Conservation (phyloP, 768 basidiomycete genomes). For the Pisolithus marmoratus region DNA sequence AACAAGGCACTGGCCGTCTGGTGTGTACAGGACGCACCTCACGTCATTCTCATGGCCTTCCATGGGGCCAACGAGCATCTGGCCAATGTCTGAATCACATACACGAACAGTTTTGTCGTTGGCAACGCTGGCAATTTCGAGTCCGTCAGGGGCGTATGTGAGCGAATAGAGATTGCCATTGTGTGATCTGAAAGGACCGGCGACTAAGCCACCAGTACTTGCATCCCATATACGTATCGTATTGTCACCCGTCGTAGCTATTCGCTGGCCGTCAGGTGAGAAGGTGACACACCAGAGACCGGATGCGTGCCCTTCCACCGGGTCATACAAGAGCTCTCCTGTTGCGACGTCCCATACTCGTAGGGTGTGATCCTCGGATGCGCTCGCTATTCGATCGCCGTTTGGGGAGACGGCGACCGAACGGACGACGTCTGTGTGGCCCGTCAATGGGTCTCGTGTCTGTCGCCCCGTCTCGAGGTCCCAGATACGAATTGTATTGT, state of each 20-base stretch:
- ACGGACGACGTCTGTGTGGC: constrained; percentile 25
- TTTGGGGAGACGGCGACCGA: constrained; percentile 26
- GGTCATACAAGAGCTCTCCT: constrained; percentile 16
- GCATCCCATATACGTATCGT: constrained; percentile 29
- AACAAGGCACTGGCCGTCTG: constrained; percentile 22
- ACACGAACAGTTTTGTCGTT: constrained; percentile 27
- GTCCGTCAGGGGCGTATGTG: constrained; percentile 34
- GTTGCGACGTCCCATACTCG: constrained; percentile 23
- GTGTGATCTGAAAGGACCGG: constrained; percentile 26
- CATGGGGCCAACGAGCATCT: constrained; percentile 22
- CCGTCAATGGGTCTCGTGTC: constrained; percentile 12
- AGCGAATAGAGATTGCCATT: constrained; percentile 26
- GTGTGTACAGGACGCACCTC: constrained; percentile 26
- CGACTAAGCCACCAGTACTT: constrained; percentile 18
- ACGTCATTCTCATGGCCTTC: constrained; percentile 25
- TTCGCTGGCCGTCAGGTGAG: constrained; percentile 25
- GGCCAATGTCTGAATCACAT: constrained; percentile 33
- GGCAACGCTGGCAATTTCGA: constrained; percentile 26
- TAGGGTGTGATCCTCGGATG: constrained; percentile 23
- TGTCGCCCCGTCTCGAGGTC: constrained; percentile 16
- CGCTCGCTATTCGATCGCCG: constrained; percentile 22
- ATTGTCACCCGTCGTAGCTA: constrained; percentile 30
- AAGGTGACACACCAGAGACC: constrained; percentile 26
- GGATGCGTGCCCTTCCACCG: constrained; percentile 21
- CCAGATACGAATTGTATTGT: constrained; percentile 24